These are phyloP conservation scores for Penstemon eatonii DNA, from an alignment of 257 asterid genomes.

Conservation along the genomic window DNA sequence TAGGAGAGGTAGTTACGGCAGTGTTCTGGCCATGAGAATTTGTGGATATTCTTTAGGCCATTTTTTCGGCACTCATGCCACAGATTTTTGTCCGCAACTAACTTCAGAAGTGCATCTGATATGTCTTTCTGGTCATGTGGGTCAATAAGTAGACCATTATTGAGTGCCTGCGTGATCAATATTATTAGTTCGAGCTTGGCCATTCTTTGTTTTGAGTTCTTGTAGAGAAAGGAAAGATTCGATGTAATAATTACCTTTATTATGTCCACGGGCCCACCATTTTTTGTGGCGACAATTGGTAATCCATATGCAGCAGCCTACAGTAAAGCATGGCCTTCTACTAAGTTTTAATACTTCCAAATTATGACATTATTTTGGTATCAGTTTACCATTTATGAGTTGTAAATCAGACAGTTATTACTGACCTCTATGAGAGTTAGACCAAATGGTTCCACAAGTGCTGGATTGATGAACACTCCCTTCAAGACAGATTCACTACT, in stretches of 20 bases:
- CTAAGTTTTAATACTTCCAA: constrained; percentile 12
- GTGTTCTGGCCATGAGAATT: constrained; percentile 86
- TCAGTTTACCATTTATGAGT: background rate
- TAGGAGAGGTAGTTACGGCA: constrained; percentile 75
- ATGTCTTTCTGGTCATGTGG: constrained; percentile 76
- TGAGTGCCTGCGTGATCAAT: constrained; percentile 46
- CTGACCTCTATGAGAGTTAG: constrained; percentile 52
- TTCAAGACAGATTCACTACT: constrained; percentile 32
- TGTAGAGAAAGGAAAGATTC: background rate
- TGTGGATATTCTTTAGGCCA: constrained; percentile 78
- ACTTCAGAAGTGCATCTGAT: constrained; percentile 68
- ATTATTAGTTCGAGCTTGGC: background rate
- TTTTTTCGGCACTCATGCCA: constrained; percentile 76
- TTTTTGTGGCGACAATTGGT: constrained; percentile 55
- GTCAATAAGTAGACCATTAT: constrained; percentile 77
- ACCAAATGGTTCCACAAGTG: constrained; percentile 53
- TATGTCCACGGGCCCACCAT: constrained; percentile 62
- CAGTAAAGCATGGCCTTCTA: constrained; percentile 23
- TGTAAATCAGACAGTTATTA: background rate
- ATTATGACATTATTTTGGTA: constrained; percentile 3
- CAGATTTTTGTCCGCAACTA: constrained; percentile 73
- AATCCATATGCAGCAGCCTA: constrained; percentile 59
- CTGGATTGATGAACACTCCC: constrained; percentile 57
- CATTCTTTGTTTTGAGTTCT: constrained; percentile 13
- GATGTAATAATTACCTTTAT: constrained; percentile 45